Conservation (phyloP, 2,329 filamentous ascomycete species). For the Westerdykella ornata region DNA sequence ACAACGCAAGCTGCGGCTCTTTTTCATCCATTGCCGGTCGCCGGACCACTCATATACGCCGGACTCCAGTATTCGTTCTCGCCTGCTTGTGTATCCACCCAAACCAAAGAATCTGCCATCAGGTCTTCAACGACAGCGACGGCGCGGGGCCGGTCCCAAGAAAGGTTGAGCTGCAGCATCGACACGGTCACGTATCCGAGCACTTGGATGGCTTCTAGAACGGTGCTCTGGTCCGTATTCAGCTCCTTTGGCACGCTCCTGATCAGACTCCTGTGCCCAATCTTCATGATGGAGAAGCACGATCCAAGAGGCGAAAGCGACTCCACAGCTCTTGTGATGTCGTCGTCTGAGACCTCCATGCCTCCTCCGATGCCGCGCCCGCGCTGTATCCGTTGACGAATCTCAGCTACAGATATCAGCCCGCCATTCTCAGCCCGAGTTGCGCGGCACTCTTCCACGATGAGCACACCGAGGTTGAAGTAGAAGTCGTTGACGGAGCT, state of each 20-base stretch:
- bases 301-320: constrained; percentile 82
- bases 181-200: constrained; percentile 84
- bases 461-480: constrained; percentile 91
- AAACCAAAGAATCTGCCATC: constrained; percentile 80
- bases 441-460: constrained; percentile 85
- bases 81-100: constrained; percentile 78
- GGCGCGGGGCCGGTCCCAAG: constrained; percentile 78
- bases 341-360: constrained; percentile 80
- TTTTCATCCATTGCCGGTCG: constrained; percentile 4
- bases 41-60: constrained; percentile 53
- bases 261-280: constrained; percentile 81
- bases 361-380: constrained; percentile 66
- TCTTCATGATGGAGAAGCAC: constrained; percentile 75
- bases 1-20: too few relatives aligned
- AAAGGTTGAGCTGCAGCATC: constrained; percentile 80
- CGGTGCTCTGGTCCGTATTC: constrained; percentile 86
- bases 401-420: constrained; percentile 75
- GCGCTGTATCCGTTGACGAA: constrained; percentile 66
- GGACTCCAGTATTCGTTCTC: constrained; percentile 96
- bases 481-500: constrained; percentile 96
- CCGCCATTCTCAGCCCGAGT: constrained; percentile 89
- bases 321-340: constrained; percentile 81
- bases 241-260: constrained; percentile 91
- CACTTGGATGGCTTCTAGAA: constrained; percentile 84
- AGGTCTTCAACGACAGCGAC: constrained; percentile 87